Conservation (phyloP, 2,329 filamentous ascomycete genomes). For the Cercospora brassicicola region DNA sequence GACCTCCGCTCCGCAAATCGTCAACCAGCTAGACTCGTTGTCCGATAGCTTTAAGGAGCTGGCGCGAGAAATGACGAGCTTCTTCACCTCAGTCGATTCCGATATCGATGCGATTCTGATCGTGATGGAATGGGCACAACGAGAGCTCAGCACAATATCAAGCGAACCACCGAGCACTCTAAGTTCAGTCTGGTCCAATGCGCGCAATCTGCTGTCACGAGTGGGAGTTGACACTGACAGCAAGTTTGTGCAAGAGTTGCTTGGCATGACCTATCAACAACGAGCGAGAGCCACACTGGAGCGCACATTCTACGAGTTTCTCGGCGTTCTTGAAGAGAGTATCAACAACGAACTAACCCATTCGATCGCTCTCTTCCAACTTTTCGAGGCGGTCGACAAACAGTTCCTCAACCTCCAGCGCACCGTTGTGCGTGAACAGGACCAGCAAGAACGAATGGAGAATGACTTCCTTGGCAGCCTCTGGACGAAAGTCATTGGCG, state of each 20-base stretch:
- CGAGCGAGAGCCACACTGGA: slow-evolving; percentile 77
- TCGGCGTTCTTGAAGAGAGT: slow-evolving; percentile 82
- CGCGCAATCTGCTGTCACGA: slow-evolving; percentile 73
- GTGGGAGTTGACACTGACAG: slow-evolving; percentile 46
- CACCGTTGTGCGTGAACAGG: slow-evolving; percentile 78
- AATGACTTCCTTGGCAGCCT: slow-evolving; percentile 78
- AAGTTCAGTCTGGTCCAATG: slow-evolving; percentile 75
- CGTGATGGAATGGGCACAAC: slow-evolving; percentile 93
- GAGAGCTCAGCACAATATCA: slow-evolving; percentile 73
- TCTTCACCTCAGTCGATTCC: slow-evolving; percentile 90
- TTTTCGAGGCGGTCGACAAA: slow-evolving; percentile 89
- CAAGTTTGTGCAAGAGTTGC: slow-evolving; percentile 51
- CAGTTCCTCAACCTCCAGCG: slow-evolving; percentile 88
- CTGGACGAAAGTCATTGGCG: slow-evolving; percentile 81
- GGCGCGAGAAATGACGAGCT: slow-evolving; percentile 81
- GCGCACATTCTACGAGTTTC: slow-evolving; percentile 83
- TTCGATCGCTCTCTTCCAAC: slow-evolving; percentile 74
- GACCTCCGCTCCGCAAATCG: slow-evolving; percentile 83
- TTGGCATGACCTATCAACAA: slow-evolving; percentile 79
- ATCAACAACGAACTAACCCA: slow-evolving; percentile 82
- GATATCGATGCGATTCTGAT: slow-evolving; percentile 91
- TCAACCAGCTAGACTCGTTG: slow-evolving; percentile 78
- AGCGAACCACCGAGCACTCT: slow-evolving; percentile 63
- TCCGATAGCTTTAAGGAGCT: slow-evolving; percentile 83
- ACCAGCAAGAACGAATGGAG: slow-evolving; percentile 75